Percentiles rank a stretch among this genome's conserved stretches.
phyloP scores from a whole-genome alignment of 805 yeast species.

The Saccharomyces eubayanus region DNA sequence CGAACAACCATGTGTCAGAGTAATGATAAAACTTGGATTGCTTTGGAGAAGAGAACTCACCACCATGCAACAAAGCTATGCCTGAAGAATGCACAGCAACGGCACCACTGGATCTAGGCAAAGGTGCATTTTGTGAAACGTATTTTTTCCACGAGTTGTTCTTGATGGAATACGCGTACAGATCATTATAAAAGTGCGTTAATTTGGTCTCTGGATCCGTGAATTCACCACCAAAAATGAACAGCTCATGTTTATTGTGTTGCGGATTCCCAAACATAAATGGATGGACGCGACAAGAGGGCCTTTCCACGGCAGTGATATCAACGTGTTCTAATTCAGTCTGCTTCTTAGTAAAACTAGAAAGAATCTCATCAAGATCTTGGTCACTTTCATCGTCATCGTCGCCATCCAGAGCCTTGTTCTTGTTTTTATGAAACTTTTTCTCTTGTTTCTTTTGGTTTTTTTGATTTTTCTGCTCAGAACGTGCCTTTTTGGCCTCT shows the following conservation, averaged over 20 bases:
- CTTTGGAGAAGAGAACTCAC: constrained; percentile 94
- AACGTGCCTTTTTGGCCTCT: constrained; percentile 84
- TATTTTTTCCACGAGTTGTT: constrained; percentile 73
- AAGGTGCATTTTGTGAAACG: constrained; percentile 77
- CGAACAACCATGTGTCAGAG: constrained; percentile 93
- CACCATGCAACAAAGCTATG: constrained; percentile 79
- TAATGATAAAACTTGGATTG: constrained; percentile 93
- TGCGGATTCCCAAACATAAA: constrained; percentile 67
- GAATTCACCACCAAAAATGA: constrained; percentile 86
- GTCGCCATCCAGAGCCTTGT: constrained; percentile 55
- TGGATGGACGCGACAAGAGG: constrained; percentile 64
- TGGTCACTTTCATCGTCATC: constrained; percentile 75
- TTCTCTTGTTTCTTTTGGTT: constrained; percentile 61
- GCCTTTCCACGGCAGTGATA: constrained; percentile 49
- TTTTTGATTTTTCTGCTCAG: constrained; percentile 76
- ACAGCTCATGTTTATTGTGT: constrained; percentile 66
- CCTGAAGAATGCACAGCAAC: constrained; percentile 93
- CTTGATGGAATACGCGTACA: constrained; percentile 64
- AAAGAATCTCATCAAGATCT: constrained; percentile 77
- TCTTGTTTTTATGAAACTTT: constrained; percentile 47
- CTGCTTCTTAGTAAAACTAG: constrained; percentile 72
- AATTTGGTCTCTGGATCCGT: constrained; percentile 38
- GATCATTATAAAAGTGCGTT: constrained; percentile 73
- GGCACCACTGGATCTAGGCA: constrained; percentile 89
- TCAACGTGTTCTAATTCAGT: constrained; percentile 65